A percentile compares a stretch with the other conserved stretches of the same genome.
These are phyloP conservation scores for Fusarium sp. DNA, from an alignment of 2,329 filamentous ascomycete genomes.

Conservation along the genomic window DNA sequence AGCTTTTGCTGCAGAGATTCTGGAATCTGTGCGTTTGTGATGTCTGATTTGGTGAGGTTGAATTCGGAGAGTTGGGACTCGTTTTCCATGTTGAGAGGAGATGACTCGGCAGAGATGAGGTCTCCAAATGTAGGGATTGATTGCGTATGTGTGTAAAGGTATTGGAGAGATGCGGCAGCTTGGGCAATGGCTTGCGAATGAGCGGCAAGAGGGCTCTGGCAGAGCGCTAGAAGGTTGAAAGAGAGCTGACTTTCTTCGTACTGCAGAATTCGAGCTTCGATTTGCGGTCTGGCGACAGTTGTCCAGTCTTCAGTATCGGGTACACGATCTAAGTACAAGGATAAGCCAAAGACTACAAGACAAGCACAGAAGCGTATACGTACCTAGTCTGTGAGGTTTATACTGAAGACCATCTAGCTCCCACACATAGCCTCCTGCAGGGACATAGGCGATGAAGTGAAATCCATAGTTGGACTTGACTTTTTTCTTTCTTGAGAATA, in stretches of 20 bases:
- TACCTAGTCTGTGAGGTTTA: conserved; percentile 65
- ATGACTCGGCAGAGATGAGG: conserved; percentile 38
- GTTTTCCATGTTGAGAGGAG: conserved; percentile 40
- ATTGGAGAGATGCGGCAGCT: conserved; percentile 54
- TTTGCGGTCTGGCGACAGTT: conserved; percentile 68
- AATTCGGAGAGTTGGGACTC: conserved; percentile 47
- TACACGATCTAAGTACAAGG: conserved; percentile 20
- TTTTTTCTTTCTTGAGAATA: conserved; percentile 50
- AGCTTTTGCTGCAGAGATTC: conserved; percentile 27
- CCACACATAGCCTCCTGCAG: conserved; percentile 79
- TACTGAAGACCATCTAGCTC: conserved; percentile 86
- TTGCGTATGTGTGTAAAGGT: conserved; percentile 51
- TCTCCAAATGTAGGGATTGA: conserved; percentile 34
- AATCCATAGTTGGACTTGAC: conserved; percentile 71
- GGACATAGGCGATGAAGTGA: conserved; percentile 92
- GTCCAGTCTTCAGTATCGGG: conserved; percentile 68
- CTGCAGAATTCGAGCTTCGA: conserved; percentile 74
- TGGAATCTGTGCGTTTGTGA: conserved; percentile 40
- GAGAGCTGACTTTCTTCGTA: conserved; percentile 73
- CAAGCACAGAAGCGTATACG: not conserved
- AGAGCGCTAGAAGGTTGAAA: conserved; percentile 83
- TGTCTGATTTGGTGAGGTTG: conserved; percentile 42
- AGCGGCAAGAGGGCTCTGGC: conserved; percentile 69
- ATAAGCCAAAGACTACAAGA: conserved; percentile 9
- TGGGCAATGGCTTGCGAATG: conserved; percentile 60